phyloP scores from a whole-genome alignment of 768 basidiomycete species.

The Xerocomellus intermedius region DNA sequence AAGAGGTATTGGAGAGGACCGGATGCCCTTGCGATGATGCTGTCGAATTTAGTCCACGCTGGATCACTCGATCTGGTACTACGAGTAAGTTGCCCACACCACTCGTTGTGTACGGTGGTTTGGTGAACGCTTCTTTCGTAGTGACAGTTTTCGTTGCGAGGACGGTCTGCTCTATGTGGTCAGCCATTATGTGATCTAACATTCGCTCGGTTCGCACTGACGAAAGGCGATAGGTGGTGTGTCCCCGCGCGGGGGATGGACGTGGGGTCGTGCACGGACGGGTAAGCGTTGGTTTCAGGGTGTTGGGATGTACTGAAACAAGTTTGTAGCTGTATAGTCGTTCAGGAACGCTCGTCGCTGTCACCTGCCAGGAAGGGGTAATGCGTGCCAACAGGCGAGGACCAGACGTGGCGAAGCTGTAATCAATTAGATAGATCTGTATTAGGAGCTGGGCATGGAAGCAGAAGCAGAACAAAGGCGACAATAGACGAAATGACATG shows the following conservation, averaged over 20 bases:
- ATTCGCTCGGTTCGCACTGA: neutral
- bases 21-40: constrained; percentile 47
- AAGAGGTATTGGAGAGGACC: constrained; percentile 48
- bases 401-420: constrained; percentile 32
- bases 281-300: constrained; percentile 41
- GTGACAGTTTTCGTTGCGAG: constrained; percentile 72
- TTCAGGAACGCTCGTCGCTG: constrained; percentile 64
- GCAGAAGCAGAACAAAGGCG: constrained; percentile 20
- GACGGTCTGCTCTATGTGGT: constrained; percentile 83
- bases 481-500: constrained; percentile 21
- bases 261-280: constrained; percentile 69
- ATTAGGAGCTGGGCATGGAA: constrained; percentile 6
- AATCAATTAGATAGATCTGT: constrained; percentile 11
- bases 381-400: constrained; percentile 57
- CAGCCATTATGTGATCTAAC: constrained; percentile 23
- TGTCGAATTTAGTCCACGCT: constrained; percentile 46
- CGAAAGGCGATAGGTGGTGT: constrained; percentile 48
- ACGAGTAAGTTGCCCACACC: constrained; percentile 47
- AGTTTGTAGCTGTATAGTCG: constrained; percentile 62
- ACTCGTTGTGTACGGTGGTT: neutral
- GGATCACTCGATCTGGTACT: constrained; percentile 81
- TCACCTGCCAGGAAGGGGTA: constrained; percentile 79
- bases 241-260: constrained; percentile 62
- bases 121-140: constrained; percentile 27
- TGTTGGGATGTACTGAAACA: constrained; percentile 6